A percentile compares a stretch with the other conserved stretches of the same genome.
Conservation (phyloP, 1,139 yeast genomes). For the Candida freyschussii region DNA sequence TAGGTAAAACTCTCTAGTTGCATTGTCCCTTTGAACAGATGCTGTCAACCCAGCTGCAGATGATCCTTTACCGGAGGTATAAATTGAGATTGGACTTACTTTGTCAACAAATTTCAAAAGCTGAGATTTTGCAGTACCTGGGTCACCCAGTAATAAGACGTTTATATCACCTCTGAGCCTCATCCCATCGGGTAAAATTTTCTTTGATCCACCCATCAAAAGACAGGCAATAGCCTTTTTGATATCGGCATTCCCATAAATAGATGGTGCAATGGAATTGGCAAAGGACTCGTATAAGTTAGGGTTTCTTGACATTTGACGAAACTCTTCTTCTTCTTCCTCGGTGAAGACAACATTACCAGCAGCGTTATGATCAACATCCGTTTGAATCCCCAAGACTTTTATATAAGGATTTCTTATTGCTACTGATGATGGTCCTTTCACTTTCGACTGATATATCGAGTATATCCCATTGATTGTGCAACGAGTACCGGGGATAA, state of each 20-base stretch:
- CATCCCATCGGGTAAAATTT: conserved; percentile 92
- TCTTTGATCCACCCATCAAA: conserved; percentile 91
- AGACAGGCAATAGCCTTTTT: conserved; percentile 91
- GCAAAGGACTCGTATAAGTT: conserved; percentile 80
- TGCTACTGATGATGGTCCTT: conserved; percentile 64
- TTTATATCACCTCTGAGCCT: conserved; percentile 95
- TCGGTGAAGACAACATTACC: conserved; percentile 71
- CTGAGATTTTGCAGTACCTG: conserved; percentile 98
- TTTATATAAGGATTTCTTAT: conserved; percentile 89
- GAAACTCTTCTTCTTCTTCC: conserved; percentile 90
- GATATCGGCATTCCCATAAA: conserved; percentile 89
- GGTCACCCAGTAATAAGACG: conserved; percentile 90
- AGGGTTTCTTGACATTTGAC: conserved; percentile 75
- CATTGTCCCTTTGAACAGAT: conserved; percentile 87
- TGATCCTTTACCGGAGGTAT: conserved; percentile 98
- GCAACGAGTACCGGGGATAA: conserved; percentile 93
- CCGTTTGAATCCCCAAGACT: conserved; percentile 82
- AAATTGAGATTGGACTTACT: conserved; percentile 89
- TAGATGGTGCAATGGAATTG: conserved; percentile 93
- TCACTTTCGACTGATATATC: conserved; percentile 69
- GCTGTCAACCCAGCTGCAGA: conserved; percentile 99
- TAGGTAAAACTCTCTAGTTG: conserved; percentile 83
- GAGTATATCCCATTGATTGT: conserved; percentile 90
- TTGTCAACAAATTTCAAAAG: conserved; percentile 90
- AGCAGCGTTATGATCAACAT: conserved; percentile 65